These are phyloP conservation scores for Salinomyces thailandicus DNA, from an alignment of 2,329 filamentous ascomycete species.

Conservation along the genomic window DNA sequence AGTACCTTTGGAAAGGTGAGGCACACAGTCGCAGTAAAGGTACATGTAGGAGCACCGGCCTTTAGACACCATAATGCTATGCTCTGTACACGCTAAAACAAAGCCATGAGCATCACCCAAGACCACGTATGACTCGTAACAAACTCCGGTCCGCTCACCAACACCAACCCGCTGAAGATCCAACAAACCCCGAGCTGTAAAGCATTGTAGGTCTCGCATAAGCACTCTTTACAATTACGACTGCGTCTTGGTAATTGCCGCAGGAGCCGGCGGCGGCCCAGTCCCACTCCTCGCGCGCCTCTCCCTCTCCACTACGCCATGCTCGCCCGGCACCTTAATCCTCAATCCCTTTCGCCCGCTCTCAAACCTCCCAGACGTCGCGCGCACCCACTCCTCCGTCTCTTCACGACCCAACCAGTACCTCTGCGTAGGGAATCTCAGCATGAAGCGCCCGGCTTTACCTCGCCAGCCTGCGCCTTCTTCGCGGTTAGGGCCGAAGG, in stretches of 20 bases:
- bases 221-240: no score
- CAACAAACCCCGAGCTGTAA: no score
- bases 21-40: no score
- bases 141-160: no score
- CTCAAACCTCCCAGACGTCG: constrained; percentile 51
- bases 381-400: constrained; percentile 55
- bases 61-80: no score
- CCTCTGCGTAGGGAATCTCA: constrained; percentile 53
- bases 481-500: constrained; percentile 62
- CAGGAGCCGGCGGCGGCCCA: constrained; percentile 34
- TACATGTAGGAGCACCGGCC: no score
- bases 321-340: constrained; percentile 30
- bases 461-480: constrained; percentile 72
- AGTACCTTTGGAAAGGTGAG: no score
- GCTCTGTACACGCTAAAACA: no score
- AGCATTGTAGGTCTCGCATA: no score
- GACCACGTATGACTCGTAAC: no score
- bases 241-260: not conserved
- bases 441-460: constrained; percentile 66
- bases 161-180: not conserved
- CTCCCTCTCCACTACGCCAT: constrained; percentile 46
- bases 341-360: constrained; percentile 24
- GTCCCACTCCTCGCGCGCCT: constrained; percentile 52
- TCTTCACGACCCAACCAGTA: constrained; percentile 70
- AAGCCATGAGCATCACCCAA: no score